Evolutionary conservation across 2,329 filamentous ascomycete species (phyloP).

Genomic region (Phoma sp.): DNA sequence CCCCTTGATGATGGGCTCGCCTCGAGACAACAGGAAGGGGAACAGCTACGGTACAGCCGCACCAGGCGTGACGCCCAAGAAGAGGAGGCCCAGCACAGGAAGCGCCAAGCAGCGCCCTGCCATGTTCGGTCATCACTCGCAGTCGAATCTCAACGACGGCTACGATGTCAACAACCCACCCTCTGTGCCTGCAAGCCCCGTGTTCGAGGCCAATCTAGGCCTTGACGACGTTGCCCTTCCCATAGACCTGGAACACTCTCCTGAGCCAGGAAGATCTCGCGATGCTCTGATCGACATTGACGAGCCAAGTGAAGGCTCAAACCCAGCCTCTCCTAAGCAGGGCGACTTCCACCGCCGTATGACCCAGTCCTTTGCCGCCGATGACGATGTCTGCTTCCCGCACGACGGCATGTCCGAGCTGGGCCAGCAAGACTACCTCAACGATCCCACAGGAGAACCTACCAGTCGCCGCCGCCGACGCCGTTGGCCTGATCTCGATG

Average conservation of each 20-base stretch:
- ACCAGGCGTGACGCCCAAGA: conserved; percentile 20
- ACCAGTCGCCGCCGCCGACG: conserved; percentile 56
- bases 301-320: conserved; percentile 59
- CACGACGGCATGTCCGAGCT: conserved; percentile 79
- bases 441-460: conserved; percentile 51
- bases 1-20: conserved; percentile 57
- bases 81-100: conserved; percentile 25
- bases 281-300: conserved; percentile 61
- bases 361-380: conserved; percentile 62
- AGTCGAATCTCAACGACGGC: conserved; percentile 44
- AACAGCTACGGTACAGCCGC: conserved; percentile 45
- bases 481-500: conserved; percentile 84
- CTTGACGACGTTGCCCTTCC: conserved; percentile 72
- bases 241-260: conserved; percentile 60
- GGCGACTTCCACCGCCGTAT: conserved; percentile 44
- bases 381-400: conserved; percentile 93
- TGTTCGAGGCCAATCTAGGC: conserved; percentile 58
- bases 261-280: conserved; percentile 34
- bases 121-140: conserved; percentile 39
- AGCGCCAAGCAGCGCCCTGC: conserved; percentile 38
- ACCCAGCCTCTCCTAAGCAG: conserved; percentile 32
- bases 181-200: conserved; percentile 65
- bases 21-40: conserved; percentile 40
- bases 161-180: conserved; percentile 72
- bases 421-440: conserved; percentile 73